A percentile compares a stretch with the other conserved stretches of the same genome.
phyloP scores from a whole-genome alignment of 1,284 basidiomycete genomes.

The Ustilago loliicola region DNA sequence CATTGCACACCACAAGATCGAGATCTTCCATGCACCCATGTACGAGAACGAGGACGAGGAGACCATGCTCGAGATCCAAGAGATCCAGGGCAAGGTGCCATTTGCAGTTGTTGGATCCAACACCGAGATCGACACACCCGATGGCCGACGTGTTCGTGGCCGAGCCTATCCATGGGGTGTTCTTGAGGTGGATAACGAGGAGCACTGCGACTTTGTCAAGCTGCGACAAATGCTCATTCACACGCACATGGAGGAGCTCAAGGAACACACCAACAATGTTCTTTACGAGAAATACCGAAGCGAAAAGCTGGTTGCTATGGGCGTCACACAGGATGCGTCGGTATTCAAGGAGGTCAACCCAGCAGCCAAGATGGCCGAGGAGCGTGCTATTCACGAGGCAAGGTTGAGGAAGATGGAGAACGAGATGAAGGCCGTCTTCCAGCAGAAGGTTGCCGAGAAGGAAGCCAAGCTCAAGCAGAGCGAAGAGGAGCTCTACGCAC shows the following conservation, averaged over 20 bases:
- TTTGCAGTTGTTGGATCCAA: slow-evolving; percentile 69
- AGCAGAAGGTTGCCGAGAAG: slow-evolving; percentile 70
- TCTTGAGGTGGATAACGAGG: slow-evolving; percentile 70
- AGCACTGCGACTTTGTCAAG: slow-evolving; percentile 70
- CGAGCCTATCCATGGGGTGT: slow-evolving; percentile 70
- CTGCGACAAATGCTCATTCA: slow-evolving; percentile 70
- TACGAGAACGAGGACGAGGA: slow-evolving; percentile 69
- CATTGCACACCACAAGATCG: slow-evolving; percentile 68
- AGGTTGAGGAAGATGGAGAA: slow-evolving; percentile 70
- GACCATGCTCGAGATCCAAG: slow-evolving; percentile 67
- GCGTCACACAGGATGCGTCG: slow-evolving; percentile 68
- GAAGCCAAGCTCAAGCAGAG: slow-evolving; percentile 70
- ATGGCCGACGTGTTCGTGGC: slow-evolving; percentile 67
- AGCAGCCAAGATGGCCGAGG: slow-evolving; percentile 68
- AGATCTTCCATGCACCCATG: slow-evolving; percentile 68
- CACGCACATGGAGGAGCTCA: slow-evolving; percentile 70
- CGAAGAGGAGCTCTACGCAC: slow-evolving; percentile 70
- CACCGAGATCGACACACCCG: slow-evolving; percentile 66
- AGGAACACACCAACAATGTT: slow-evolving; percentile 67
- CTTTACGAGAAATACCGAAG: slow-evolving; percentile 69
- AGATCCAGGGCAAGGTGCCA: slow-evolving; percentile 68
- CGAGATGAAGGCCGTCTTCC: slow-evolving; percentile 71
- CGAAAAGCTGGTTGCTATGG: slow-evolving; percentile 66
- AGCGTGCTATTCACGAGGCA: slow-evolving; percentile 69
- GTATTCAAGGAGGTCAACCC: slow-evolving; percentile 69